Conservation (phyloP, 2,329 filamentous ascomycete species). For the Talaromyces islandicus region DNA sequence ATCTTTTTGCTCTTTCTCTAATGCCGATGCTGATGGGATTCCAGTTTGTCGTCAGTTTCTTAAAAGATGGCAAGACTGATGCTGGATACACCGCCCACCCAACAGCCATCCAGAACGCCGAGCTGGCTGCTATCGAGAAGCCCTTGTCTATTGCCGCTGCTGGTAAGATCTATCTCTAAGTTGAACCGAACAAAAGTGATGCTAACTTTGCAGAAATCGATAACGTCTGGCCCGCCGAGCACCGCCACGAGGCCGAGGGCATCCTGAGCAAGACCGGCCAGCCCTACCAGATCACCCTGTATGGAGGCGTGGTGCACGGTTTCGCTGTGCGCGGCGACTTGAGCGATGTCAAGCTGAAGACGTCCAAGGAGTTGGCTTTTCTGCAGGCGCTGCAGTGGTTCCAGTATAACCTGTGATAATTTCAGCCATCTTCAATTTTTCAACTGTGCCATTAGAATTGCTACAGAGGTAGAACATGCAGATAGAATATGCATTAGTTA, state of each 20-base stretch:
- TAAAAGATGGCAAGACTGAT: conserved; percentile 55
- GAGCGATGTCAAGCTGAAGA: conserved; percentile 53
- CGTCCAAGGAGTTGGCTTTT: conserved; percentile 76
- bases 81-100: conserved; percentile 72
- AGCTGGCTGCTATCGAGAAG: conserved; percentile 59
- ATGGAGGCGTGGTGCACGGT: conserved; percentile 64
- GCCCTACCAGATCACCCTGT: conserved; percentile 73
- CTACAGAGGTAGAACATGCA: neutral
- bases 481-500: neutral
- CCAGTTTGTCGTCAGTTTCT: conserved; percentile 64
- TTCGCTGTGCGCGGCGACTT: conserved; percentile 66
- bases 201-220: conserved; percentile 48
- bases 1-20: neutral
- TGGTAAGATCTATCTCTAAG: conserved; percentile 25
- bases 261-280: conserved; percentile 52
- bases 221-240: conserved; percentile 57
- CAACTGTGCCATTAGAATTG: too few relatives aligned
- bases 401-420: conserved; percentile 49
- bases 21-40: neutral
- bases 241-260: conserved; percentile 60
- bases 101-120: conserved; percentile 63
- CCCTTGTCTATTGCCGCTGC: conserved; percentile 62
- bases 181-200: neutral
- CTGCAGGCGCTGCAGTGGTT: conserved; percentile 74
- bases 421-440: too few relatives aligned